Evolutionary conservation across 345 rosid species (phyloP).

Genomic region (Lagerstroemia speciosa): DNA sequence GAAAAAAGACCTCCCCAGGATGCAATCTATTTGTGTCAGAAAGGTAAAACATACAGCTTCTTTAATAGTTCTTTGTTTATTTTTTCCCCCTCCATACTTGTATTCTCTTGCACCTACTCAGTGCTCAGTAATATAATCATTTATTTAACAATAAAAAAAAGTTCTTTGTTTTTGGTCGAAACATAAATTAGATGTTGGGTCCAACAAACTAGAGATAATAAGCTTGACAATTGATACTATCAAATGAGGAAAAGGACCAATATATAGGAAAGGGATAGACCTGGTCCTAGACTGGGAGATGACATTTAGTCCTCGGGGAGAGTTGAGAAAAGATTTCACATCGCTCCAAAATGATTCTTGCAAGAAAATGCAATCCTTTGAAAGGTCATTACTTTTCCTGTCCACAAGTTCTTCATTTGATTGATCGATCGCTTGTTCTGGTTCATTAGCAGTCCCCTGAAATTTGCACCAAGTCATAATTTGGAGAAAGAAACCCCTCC

Average conservation of each 20-base stretch:
- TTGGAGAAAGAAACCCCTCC: conserved; percentile 27
- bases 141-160: no score
- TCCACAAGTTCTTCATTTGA: conserved; percentile 12
- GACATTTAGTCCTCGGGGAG: conserved; percentile 38
- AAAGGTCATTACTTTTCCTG: conserved; percentile 13
- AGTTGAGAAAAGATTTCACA: conserved; percentile 44
- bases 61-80: no score
- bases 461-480: conserved; percentile 28
- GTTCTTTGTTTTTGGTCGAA: no score
- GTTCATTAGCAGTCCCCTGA: conserved; percentile 20
- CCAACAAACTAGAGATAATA: not conserved
- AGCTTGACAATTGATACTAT: not conserved
- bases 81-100: no score
- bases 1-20: no score
- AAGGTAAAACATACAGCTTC: no score
- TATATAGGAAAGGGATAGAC: conserved; percentile 23
- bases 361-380: conserved; percentile 28
- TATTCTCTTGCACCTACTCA: no score
- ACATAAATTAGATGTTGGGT: not conserved
- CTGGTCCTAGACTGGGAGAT: conserved; percentile 57
- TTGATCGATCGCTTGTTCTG: conserved; percentile 16
- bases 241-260: not conserved
- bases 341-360: conserved; percentile 47
- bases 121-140: no score
- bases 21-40: no score